Conservation (phyloP, 1,139 yeast genomes). For the Magnusiomyces clavatus region DNA sequence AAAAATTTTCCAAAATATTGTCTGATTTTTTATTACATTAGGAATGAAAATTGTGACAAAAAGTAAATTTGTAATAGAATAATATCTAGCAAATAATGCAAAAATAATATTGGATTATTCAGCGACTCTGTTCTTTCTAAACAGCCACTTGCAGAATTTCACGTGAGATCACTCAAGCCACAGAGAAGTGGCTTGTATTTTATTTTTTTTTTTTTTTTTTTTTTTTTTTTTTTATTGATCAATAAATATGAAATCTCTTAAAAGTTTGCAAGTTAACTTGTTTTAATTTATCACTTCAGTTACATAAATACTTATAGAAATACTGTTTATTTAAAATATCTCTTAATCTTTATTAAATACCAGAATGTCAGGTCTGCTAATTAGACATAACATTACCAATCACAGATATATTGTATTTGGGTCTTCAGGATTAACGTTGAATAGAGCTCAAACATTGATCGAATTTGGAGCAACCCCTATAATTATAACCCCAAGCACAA, state of each 20-base stretch:
- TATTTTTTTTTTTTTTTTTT: no score
- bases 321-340: neutral
- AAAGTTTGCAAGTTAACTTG: neutral
- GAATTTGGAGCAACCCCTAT: slow-evolving; percentile 12
- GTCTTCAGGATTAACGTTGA: slow-evolving; percentile 19
- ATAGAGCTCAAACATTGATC: slow-evolving; percentile 10
- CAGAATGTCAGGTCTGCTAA: slow-evolving; percentile 33
- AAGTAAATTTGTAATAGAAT: no score
- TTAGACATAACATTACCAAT: slow-evolving; percentile 44
- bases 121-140: neutral
- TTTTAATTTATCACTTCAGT: neutral
- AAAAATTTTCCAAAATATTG: neutral
- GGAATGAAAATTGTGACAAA: neutral
- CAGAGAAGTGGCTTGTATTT: neutral
- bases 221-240: neutral
- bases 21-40: neutral
- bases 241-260: neutral
- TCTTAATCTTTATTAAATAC: no score
- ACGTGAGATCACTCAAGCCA: slow-evolving; percentile 16
- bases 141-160: slow-evolving; percentile 5
- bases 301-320: neutral
- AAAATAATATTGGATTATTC: neutral
- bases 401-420: slow-evolving; percentile 55
- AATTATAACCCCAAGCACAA: slow-evolving; percentile 4
- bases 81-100: no score